These are phyloP conservation scores for Ophiostoma pallidulum DNA, from an alignment of 2,329 filamentous ascomycete genomes.

Conservation along the genomic window DNA sequence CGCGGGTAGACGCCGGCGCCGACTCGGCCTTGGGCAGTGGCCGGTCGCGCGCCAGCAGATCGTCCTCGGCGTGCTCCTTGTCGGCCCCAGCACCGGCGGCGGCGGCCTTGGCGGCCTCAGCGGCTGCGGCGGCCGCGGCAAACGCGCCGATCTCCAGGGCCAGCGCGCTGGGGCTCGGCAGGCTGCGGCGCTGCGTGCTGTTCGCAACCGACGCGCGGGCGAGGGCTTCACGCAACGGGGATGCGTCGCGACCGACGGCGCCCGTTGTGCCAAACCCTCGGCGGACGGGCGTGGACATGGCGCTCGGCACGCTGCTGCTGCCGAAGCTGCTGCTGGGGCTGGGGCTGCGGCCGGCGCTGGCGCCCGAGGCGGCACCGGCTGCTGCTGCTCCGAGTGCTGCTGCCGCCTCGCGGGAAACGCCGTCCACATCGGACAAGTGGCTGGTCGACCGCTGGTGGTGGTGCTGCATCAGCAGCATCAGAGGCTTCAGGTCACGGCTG, in stretches of 20 bases:
- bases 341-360: neutral
- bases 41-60: neutral
- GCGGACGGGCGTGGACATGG: slow-evolving; percentile 4
- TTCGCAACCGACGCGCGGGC: slow-evolving; percentile 12
- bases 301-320: neutral
- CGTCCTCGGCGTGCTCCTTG: neutral
- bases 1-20: neutral
- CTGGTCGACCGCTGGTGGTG: slow-evolving; percentile 35
- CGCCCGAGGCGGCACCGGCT: slow-evolving; percentile 18
- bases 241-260: slow-evolving; percentile 19
- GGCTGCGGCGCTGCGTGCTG: slow-evolving; percentile 13
- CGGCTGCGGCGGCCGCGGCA: neutral
- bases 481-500: slow-evolving; percentile 63
- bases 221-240: slow-evolving; percentile 16
- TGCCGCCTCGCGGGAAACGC: too few relatives aligned
- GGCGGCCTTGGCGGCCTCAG: neutral
- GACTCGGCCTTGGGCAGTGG: neutral
- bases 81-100: slow-evolving; percentile 3
- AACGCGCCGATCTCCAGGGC: slow-evolving; percentile 11
- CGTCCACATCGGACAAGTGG: slow-evolving; percentile 18
- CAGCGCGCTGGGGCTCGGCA: slow-evolving; percentile 14
- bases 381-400: too few relatives aligned
- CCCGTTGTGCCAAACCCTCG: slow-evolving; percentile 8
- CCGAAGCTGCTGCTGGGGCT: neutral
- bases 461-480: slow-evolving; percentile 63